Conservation (phyloP, 2,329 filamentous ascomycete genomes). For the Ustulina deusta region DNA sequence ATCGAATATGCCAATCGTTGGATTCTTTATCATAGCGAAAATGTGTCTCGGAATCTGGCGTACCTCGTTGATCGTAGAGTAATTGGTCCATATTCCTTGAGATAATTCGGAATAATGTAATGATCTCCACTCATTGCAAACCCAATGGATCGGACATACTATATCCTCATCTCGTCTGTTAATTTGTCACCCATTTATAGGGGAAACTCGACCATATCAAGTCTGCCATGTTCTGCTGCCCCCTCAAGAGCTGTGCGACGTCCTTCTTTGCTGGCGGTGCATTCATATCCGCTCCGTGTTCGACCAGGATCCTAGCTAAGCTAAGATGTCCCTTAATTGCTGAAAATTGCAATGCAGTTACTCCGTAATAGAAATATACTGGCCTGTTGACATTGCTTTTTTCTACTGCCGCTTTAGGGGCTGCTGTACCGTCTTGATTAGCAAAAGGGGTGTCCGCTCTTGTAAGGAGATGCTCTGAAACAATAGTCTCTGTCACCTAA, state of each 20-base stretch:
- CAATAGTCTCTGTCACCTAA: neutral
- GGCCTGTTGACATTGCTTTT: neutral
- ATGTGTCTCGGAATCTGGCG: neutral
- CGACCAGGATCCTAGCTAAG: constrained; percentile 14
- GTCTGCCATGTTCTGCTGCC: constrained; percentile 24
- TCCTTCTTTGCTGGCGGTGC: neutral
- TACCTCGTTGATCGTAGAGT: neutral
- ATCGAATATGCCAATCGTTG: neutral
- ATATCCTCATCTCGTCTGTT: constrained; percentile 13
- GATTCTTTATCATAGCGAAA: constrained; percentile 7
- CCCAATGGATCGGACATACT: constrained; percentile 24
- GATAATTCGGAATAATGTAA: neutral
- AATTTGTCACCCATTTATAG: constrained; percentile 20
- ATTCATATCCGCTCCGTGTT: constrained; percentile 26
- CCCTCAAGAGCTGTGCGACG: constrained; percentile 29
- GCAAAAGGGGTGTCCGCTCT: neutral
- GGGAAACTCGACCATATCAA: constrained; percentile 30
- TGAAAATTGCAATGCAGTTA: constrained; percentile 13
- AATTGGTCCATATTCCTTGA: constrained; percentile 19
- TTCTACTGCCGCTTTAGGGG: constrained; percentile 9
- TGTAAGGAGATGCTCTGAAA: neutral
- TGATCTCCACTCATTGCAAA: neutral
- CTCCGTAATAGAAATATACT: neutral
- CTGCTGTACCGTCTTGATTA: neutral
- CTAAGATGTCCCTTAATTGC: constrained; percentile 1